These are phyloP conservation scores for Botryococcus braunii DNA, from an alignment of 163 green algal genomes.

Conservation along the genomic window DNA sequence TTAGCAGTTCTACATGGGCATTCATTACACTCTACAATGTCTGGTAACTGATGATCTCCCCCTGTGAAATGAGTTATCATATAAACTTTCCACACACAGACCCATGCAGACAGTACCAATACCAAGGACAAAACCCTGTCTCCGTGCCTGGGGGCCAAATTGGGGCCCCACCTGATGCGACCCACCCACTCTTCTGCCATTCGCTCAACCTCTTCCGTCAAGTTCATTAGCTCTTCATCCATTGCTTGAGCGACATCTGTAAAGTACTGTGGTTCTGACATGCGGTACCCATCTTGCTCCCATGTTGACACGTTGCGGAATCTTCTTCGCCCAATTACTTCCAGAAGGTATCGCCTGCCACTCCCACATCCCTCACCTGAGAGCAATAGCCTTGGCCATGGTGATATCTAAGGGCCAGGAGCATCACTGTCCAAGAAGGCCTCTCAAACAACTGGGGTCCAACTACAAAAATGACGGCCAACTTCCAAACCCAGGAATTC, in stretches of 20 bases:
- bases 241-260: constrained; percentile 18
- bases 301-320: constrained; percentile 19
- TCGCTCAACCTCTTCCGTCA: constrained; percentile 19
- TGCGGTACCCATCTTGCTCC: constrained; percentile 45
- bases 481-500: too few relatives aligned
- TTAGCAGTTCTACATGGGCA: neutral
- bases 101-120: neutral
- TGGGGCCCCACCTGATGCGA: constrained; percentile 16
- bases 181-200: constrained; percentile 25
- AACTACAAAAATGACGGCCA: neutral
- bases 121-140: too few relatives aligned
- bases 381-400: too few relatives aligned
- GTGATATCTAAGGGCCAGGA: neutral
- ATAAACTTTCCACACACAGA: neutral
- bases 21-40: neutral
- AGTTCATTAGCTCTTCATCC: constrained; percentile 6
- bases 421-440: constrained; percentile 2
- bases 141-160: too few relatives aligned
- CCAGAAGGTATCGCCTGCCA: constrained; percentile 57
- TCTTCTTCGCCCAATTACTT: constrained; percentile 47
- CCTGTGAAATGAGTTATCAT: neutral
- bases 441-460: neutral
- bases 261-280: constrained; percentile 26
- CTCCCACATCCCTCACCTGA: too few relatives aligned
- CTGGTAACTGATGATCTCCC: neutral